Base-by-base conservation (phyloP, 2,329 filamentous ascomycete species). In the Phaeophleospora eucalypticola region DNA sequence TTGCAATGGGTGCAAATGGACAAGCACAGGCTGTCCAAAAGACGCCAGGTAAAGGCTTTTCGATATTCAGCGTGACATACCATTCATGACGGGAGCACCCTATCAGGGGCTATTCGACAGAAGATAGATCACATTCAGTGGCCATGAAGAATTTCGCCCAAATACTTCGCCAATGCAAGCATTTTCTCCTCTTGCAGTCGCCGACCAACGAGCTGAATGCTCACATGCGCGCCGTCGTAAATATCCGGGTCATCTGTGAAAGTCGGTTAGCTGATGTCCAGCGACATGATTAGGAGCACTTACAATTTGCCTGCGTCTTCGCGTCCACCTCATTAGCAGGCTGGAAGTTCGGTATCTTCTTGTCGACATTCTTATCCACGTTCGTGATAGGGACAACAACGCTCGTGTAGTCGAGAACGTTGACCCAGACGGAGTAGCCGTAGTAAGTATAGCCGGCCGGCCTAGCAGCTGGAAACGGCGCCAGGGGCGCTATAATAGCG, bases 331-430 rank as follows among this genome's bases (percentile, higher is more conserved):
- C 68, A 44, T 66, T 67, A 18, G 71, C 56, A 29, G 61, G 52
- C 43, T 64, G 61, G 54, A 65, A 66, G 14, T 53, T 51, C 41
- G 52, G 48, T 4, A 72, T 64, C 18, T 67, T 58, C 12, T 64
- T 55, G 58, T 83, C 80, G 3, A 80, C 41, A 0, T 43, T 58
- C 56, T 76, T 75, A 46, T 82, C 72, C 0, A 72, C 77, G 36
- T 62, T 71, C 0, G 78, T 81, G 1, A 82, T 76, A 0, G 80
- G 80, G 15, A 83, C 68, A 1, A 76, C 70, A 0, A 74, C 72
- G 24, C 67, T 68, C 1, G 73, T 77, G 47, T 82, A 82, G 57
- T 83, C 79, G 15, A 82, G 53, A 15, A 79, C 39, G 53, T 83
- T 83, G 36, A 80, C 68, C 53, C 56, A 71, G 1, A 57, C 55